These are phyloP conservation scores for Aspergillus coremiiformis DNA, from an alignment of 495 filamentous ascomycete genomes.

Conservation along the genomic window DNA sequence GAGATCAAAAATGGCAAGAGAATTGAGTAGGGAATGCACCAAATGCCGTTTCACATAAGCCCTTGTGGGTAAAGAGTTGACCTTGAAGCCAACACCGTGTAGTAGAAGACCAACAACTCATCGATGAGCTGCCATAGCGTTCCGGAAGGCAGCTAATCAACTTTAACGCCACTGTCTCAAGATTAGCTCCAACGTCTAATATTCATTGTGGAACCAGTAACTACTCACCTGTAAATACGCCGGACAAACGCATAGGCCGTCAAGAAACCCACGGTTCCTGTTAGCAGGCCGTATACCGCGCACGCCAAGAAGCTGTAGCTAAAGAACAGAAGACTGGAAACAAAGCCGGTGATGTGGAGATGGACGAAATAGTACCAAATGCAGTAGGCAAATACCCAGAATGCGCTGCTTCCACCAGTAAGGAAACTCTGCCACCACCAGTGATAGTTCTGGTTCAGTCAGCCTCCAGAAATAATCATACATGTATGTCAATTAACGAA, in stretches of 20 bases:
- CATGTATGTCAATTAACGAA: background rate
- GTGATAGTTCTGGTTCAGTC: slow-evolving; percentile 62
- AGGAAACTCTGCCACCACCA: slow-evolving; percentile 97
- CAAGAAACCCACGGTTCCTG: slow-evolving; percentile 83
- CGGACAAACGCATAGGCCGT: slow-evolving; percentile 83
- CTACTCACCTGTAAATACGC: slow-evolving; percentile 73
- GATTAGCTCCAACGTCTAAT: slow-evolving; percentile 1
- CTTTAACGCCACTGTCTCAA: slow-evolving; percentile 32
- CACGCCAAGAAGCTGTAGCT: slow-evolving; percentile 77
- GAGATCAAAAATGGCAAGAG: background rate
- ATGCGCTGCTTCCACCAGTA: slow-evolving; percentile 66
- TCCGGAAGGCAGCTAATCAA: slow-evolving; percentile 22
- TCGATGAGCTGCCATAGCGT: background rate
- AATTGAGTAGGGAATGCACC: background rate
- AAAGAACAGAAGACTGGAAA: slow-evolving; percentile 79
- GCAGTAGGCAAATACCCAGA: slow-evolving; percentile 85
- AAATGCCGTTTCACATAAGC: background rate
- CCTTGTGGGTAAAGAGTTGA: background rate
- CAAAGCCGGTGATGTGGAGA: slow-evolving; percentile 75
- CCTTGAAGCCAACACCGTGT: background rate
- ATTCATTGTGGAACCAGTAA: background rate
- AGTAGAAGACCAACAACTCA: background rate
- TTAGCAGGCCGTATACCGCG: slow-evolving; percentile 73
- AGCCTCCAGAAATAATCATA: background rate
- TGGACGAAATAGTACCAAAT: slow-evolving; percentile 81